Conservation (phyloP, 352 stramenopile genomes). For the Thalassiosira mediterranea region DNA sequence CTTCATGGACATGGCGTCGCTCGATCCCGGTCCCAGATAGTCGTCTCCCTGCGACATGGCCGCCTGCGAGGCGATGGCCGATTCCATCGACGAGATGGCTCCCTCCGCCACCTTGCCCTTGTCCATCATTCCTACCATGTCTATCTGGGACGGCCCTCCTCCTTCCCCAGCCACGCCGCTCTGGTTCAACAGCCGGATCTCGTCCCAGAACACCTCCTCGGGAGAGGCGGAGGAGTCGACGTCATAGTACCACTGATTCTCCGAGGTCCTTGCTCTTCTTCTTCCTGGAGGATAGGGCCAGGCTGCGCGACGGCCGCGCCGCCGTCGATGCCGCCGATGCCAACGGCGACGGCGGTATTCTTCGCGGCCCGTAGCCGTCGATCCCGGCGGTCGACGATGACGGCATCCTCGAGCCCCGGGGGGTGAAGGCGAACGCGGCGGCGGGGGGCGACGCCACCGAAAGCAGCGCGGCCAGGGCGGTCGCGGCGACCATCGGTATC, state of each 20-base stretch:
- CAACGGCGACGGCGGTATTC: not conserved
- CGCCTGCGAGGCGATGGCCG: slow-evolving; percentile 17
- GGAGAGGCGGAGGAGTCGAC: slow-evolving; percentile 66
- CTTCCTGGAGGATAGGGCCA: too few species aligned
- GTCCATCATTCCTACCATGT: slow-evolving; percentile 35
- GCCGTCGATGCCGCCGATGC: not conserved
- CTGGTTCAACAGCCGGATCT: slow-evolving; percentile 71
- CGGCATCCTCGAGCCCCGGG: not conserved
- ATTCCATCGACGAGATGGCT: slow-evolving; percentile 10
- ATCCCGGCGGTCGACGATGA: not conserved
- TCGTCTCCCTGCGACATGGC: slow-evolving; percentile 7
- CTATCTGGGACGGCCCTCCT: slow-evolving; percentile 11
- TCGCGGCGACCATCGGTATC: not conserved
- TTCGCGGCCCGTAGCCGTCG: not conserved
- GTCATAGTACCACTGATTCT: slow-evolving; percentile 71
- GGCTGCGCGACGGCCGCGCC: not conserved
- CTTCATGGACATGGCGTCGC: slow-evolving; percentile 41
- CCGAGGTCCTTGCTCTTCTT: not conserved
- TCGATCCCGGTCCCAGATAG: slow-evolving; percentile 26
- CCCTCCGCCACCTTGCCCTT: not conserved
- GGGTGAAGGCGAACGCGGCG: not conserved
- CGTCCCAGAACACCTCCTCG: slow-evolving; percentile 78
- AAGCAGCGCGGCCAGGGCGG: not conserved
- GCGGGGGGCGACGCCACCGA: not conserved
- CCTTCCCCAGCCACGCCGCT: slow-evolving; percentile 27